Evolutionary conservation across 1,284 basidiomycete genomes (phyloP), one percentile per base, ranked within the genome.

Genomic region (Trichosporon sp.): DNA sequence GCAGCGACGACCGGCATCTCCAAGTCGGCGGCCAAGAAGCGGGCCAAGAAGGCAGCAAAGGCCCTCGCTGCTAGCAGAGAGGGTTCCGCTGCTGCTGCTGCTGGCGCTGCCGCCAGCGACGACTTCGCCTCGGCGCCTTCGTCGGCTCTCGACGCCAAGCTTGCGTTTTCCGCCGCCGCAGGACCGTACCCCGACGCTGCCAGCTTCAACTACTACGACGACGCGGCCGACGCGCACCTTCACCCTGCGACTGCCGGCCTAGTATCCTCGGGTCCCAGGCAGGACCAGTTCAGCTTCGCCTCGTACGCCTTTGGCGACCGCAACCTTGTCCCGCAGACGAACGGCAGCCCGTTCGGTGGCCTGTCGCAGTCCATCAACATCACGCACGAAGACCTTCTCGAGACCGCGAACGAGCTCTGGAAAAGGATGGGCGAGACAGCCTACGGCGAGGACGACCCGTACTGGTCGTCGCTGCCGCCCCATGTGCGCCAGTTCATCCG

Each of bases 401-500:
- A 80, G 63, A 82, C 82, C 0, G 82, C 83, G 44, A 81, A 83
- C 77, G 83, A 83, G 74, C 76, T 84, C 25, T 83, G 83, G 69
- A 78, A 80, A 65, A 80, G 83, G 64, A 84, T 84, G 83, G 80
- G 77, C 62, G 81, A 84, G 62, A 80, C 82, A 23, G 74, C 76
- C 29, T 84, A 83, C 67, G 83, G 79, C 38, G 84, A 85, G 67
- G 87, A 87, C 71, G 87, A 87, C 72, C 84, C 86, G 6, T 88
- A 88, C 77, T 88, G 87, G 87, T 85, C 86, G 4, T 86, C 85
- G 13, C 78, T 88, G 2, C 87, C 87, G 0, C 81, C 85, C 11
- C 86, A 87, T 76, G 79, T 87, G 21, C 80, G 87, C 60, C 85
- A 86, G 56, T 87, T 87, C 74, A 87, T 88, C 62, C 81, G 86